Evolutionary conservation across 139 green algal genomes (phyloP), one percentile per base, ranked within the genome.

Genomic region (Tetradesmus lagerheimii): DNA sequence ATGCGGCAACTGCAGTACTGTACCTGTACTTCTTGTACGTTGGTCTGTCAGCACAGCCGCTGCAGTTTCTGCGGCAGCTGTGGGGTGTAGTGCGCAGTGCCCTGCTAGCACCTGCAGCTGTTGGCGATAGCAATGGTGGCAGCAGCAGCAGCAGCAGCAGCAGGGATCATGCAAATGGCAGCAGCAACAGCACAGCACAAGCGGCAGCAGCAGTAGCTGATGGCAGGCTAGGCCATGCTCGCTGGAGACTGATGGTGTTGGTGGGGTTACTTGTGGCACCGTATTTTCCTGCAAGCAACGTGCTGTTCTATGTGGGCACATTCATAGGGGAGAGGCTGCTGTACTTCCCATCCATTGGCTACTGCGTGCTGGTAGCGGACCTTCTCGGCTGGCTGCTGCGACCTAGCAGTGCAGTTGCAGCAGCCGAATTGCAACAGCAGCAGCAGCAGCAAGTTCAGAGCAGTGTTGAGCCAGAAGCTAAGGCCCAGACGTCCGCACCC

Each of bases 221-320:
- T 45, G 20, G 23, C 2, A 14, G 1, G 62, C 20, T 53, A 5
- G 76, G 45, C 23, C 85, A 37, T 25, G 80, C 88, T 4, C 91
- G 93, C 5, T 97, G 95, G 95, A 92, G 94, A 11, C 86, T 96
- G 84, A 37, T 94, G 9, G 91, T 97, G 64, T 14, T 93, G 12
- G 64, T 83, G 0, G 95, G 94, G 0, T 86, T 98, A 47, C 9
- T 96, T 18, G 89, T 97, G 18, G 95, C 80, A 1, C 96, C 96
- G 23, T 97, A 96, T 87, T 91, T 98, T 35, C 96, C 96, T 0
- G 95, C 96, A 23, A 95, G 96, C 41, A 98, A 98, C 71, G 83
- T 97, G 27, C 88, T 98, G 20, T 97, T 98, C 81, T 98, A 96
- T 74, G 96, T 98, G 34, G 96, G 96, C 9, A 98, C 96, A 0